phyloP scores from a whole-genome alignment of 2,329 filamentous ascomycete genomes.

The Tolypocladium guangdongense region DNA sequence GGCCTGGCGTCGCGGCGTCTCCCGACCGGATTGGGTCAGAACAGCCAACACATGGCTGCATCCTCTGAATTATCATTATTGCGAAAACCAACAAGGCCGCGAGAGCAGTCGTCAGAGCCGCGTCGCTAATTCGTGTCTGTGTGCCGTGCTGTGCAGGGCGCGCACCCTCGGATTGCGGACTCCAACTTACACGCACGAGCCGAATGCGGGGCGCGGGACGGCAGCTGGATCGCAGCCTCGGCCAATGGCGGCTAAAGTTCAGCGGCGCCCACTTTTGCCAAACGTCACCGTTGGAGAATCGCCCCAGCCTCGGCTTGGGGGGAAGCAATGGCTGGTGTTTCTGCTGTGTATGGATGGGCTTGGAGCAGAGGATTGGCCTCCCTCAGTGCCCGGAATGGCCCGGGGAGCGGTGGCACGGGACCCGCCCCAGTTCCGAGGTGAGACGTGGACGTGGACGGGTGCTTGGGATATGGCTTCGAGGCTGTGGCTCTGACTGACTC shows the following conservation, averaged over 20 bases:
- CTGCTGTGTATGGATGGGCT: background rate
- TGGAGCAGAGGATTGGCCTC: too few species aligned
- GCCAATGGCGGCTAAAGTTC: conserved; percentile 29
- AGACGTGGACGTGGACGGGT: background rate
- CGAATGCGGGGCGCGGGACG: background rate
- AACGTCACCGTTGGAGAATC: background rate
- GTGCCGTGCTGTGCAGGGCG: background rate
- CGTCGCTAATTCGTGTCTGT: too few species aligned
- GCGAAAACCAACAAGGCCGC: background rate
- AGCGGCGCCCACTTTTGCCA: background rate
- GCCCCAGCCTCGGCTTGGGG: background rate
- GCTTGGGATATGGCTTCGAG: background rate
- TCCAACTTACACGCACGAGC: background rate
- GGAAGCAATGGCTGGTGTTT: background rate
- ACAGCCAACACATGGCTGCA: background rate
- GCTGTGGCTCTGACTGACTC: background rate
- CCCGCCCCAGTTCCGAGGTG: background rate
- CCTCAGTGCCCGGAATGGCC: background rate
- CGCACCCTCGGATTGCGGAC: background rate
- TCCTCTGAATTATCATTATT: background rate
- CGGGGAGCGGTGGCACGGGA: background rate
- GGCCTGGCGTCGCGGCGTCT: conserved; percentile 5
- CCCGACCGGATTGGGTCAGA: background rate
- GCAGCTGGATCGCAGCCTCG: conserved; percentile 18
- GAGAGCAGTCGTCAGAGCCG: background rate